phyloP scores from a whole-genome alignment of 169 alveolate species.

The Plasmodium adleri region DNA sequence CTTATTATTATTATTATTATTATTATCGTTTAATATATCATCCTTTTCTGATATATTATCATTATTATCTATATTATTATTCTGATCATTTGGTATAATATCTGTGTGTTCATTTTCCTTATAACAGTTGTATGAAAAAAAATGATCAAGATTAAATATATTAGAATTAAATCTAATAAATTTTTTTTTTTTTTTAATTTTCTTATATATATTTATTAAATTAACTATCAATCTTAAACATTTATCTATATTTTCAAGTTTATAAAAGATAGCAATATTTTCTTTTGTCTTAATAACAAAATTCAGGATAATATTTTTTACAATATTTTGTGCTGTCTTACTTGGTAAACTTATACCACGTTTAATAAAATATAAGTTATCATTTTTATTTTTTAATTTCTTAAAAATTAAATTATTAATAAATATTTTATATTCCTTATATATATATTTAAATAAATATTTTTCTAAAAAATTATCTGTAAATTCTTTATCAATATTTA shows the following conservation, averaged over 20 bases:
- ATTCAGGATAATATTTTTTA: slow-evolving; percentile 35
- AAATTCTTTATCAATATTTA: slow-evolving; percentile 23
- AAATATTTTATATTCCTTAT: slow-evolving; percentile 62
- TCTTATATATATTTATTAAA: slow-evolving; percentile 50
- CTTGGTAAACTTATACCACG: slow-evolving; percentile 30
- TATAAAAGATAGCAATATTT: slow-evolving; percentile 27
- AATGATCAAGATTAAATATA: slow-evolving; percentile 19
- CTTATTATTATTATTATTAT: background rate
- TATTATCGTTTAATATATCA: background rate
- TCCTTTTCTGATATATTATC: background rate
- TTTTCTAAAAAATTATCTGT: slow-evolving; percentile 50
- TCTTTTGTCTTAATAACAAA: slow-evolving; percentile 71
- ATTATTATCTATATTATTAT: background rate
- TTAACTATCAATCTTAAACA: slow-evolving; percentile 35
- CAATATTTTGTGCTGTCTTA: slow-evolving; percentile 17
- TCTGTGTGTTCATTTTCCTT: background rate
- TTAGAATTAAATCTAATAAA: background rate
- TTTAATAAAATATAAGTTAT: slow-evolving; percentile 49
- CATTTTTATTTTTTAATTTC: slow-evolving; percentile 58
- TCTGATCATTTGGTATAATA: background rate
- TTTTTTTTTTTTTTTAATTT: slow-evolving; percentile 41
- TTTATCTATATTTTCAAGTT: slow-evolving; percentile 39
- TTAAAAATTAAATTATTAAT: slow-evolving; percentile 63
- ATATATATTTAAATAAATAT: slow-evolving; percentile 20
- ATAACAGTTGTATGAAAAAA: slow-evolving; percentile 24